Conservation (phyloP, 2,329 filamentous ascomycete genomes). For the Pseudocercospora vitis region DNA sequence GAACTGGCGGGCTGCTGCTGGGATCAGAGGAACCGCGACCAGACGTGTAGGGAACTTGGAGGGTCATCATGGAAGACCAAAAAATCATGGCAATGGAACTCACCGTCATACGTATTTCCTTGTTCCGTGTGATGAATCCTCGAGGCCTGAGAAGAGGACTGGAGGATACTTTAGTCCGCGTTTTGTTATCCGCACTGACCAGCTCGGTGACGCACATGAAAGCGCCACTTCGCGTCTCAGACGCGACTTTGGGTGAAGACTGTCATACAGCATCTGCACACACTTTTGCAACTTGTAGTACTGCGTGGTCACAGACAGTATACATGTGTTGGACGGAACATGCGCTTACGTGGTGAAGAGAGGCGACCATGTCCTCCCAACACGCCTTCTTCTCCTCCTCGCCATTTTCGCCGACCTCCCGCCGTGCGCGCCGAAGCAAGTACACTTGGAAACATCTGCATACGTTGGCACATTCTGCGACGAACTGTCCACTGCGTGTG, state of each 20-base stretch:
- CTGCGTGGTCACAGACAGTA: too few relatives aligned
- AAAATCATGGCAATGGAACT: not conserved
- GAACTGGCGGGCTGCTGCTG: slow-evolving; percentile 4
- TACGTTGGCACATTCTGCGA: slow-evolving; percentile 69
- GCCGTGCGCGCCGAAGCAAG: slow-evolving; percentile 54
- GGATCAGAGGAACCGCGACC: slow-evolving; percentile 5
- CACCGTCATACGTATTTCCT: too few relatives aligned
- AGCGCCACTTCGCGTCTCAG: not conserved
- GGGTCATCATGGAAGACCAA: not conserved
- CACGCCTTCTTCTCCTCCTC: slow-evolving; percentile 33
- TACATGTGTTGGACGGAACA: not conserved
- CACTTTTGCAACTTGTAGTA: too few relatives aligned
- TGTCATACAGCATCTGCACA: too few relatives aligned
- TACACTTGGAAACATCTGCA: slow-evolving; percentile 84
- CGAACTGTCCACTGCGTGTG: slow-evolving; percentile 76
- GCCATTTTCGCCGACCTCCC: slow-evolving; percentile 26
- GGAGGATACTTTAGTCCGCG: too few relatives aligned
- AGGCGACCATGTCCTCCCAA: slow-evolving; percentile 28
- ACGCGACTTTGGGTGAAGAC: too few relatives aligned
- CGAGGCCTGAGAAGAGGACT: too few relatives aligned
- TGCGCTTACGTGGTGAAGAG: not conserved
- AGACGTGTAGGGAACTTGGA: not conserved
- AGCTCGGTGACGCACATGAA: not conserved
- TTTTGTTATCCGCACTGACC: not conserved
- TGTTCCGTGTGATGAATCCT: too few relatives aligned